phyloP scores from a whole-genome alignment of 108 stramenopile species.

The Asterionellopsis glacialis region DNA sequence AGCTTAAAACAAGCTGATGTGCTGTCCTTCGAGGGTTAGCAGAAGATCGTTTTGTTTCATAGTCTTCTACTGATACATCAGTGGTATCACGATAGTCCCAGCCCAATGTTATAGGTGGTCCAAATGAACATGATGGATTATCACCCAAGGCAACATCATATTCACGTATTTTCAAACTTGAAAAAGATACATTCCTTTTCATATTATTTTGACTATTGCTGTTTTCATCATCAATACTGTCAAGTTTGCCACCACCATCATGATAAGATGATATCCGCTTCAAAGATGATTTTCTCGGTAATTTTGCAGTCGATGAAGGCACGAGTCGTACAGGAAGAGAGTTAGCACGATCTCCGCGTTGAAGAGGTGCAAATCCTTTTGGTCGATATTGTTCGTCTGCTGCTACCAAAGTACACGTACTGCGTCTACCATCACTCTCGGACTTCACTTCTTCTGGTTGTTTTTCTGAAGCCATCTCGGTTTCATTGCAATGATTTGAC shows the following conservation, averaged over 20 bases:
- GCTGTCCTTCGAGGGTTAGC: conserved; percentile 9
- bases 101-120: conserved; percentile 51
- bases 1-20: conserved; percentile 35
- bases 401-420: too few species aligned
- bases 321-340: neutral
- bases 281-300: neutral
- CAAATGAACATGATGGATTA: conserved; percentile 53
- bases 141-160: conserved; percentile 54
- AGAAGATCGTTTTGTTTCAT: conserved; percentile 15
- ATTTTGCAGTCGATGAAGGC: neutral
- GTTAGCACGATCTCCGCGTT: neutral
- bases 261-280: neutral
- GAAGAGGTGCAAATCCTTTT: neutral
- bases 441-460: too few species aligned
- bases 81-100: conserved; percentile 38
- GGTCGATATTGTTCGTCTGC: neutral
- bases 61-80: conserved; percentile 19
- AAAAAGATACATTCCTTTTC: conserved; percentile 47
- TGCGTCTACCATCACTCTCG: too few species aligned
- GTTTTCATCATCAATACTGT: neutral
- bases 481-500: too few species aligned
- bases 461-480: too few species aligned
- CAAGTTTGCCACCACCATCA: neutral
- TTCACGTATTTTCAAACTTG: conserved; percentile 40
- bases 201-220: conserved; percentile 10